Evolutionary conservation across 2,329 filamentous ascomycete genomes (phyloP), one percentile per base, ranked within the genome.

Genomic region (Penicillium janthinellum): DNA sequence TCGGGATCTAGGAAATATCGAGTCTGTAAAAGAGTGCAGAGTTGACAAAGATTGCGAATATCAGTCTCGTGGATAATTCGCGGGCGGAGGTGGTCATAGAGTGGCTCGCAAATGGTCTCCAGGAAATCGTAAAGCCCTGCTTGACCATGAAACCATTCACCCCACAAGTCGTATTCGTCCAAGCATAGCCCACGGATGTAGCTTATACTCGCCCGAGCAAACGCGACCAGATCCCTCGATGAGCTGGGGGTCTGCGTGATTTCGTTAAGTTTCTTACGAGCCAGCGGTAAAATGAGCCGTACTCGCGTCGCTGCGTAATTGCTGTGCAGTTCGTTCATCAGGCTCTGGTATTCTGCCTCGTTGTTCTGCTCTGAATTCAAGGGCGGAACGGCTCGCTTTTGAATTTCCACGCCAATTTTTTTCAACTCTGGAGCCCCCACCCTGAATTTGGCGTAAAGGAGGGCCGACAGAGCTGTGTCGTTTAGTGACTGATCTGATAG

Each of bases 391-490:
- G 85, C 86, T 67, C 87, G 79, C 71, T 88, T 89, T 66, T 89
- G 87, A 39, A 89, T 88, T 67, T 89, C 86, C 22, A 88, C 74
- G 8, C 88, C 88, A 44, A 90, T 81, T 56, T 83, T 81, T 71
- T 90, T 88, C 56, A 90, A 75, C 63, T 89, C 86, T 3, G 85
- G 81, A 2, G 88, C 88, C 47, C 84, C 85, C 25, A 89, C 85
- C 28, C 87, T 81, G 62, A 90, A 91, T 65, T 90, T 90, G 20
- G 88, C 87, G 67, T 90, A 90, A 1, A 90, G 76, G 8, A 90
- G 75, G 10, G 88, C 86, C 22, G 88, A 90, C 78, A 90, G 86
- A 1, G 88, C 89, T 1, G 88, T 89, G 62, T 90, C 88, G 63
- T 89, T 90, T 44, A 89, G 76, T 65, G 88, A 86, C n/a, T 84